Base-by-base conservation (phyloP, 2,329 filamentous ascomycete species). In the Fusarium sp. region DNA sequence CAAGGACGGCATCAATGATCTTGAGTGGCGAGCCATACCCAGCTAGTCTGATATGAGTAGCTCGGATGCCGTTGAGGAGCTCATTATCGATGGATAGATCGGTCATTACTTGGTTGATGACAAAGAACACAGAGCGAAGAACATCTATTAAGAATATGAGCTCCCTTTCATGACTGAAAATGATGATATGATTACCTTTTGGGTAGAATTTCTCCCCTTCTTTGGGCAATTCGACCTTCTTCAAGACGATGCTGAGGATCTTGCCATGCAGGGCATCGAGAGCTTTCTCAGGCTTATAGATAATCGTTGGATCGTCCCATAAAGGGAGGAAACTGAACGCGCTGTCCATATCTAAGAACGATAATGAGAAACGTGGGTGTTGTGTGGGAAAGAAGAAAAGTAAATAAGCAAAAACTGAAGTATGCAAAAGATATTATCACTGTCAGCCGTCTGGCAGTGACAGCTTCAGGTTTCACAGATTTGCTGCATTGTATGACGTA, bases 311-410 rank as follows among this genome's bases (percentile, higher is more conserved):
- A 24, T 63, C 47, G 9, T 63, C 63, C 75, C 76, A 79, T 24
- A 78, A 51, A 36, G 77, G 76, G 18, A 58, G 60, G 63, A 79
- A 75, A 35, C 66, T 75, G 63, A 70, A 75, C 18, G 76, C 61
- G 45, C 61, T 77, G 35, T 78, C 76, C 77, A 79, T 79, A 28
- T 22, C 50, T 35, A 20, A 45, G 41, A 13, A 13, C 10, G 32
- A 6, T 42, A 15, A 38, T 26, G 45, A 42, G 12, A n/a, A 30
- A 10, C n/a, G 26, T 18, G 14, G 36, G 28, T 30, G 44, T 45
- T 32, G 28, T 18, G 42, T 7, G 24, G 26, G 41, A 22, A 24
- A 66, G 48, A 26, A 60, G 22, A 47, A 44, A 42, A 45, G 7
- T n/a, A 44, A 35, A 30, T 10, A 28, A 30, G 30, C 6, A 38